phyloP scores from a whole-genome alignment of 768 basidiomycete species.

The Sistotremastrum niveocremeum region DNA sequence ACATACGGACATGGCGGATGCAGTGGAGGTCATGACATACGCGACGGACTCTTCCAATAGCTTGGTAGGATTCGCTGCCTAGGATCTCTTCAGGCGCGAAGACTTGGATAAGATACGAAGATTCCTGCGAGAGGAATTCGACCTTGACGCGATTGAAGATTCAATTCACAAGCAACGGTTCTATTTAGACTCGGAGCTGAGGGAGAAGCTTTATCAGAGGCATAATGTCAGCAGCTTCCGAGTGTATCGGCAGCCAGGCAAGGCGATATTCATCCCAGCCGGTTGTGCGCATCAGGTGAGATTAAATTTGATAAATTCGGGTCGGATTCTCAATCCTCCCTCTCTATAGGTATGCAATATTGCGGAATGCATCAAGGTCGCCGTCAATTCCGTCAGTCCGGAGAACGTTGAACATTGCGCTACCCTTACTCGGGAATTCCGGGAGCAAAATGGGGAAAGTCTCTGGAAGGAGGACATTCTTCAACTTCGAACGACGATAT shows the following conservation, averaged over 20 bases:
- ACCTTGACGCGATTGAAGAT: conserved; percentile 49
- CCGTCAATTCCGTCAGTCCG: conserved; percentile 87
- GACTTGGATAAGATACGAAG: conserved; percentile 66
- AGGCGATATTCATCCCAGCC: conserved; percentile 92
- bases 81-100: conserved; percentile 80
- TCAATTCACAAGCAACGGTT: conserved; percentile 87
- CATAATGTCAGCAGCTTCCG: conserved; percentile 66
- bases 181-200: conserved; percentile 60
- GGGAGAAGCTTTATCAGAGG: conserved; percentile 52
- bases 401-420: conserved; percentile 85
- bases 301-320: conserved; percentile 4
- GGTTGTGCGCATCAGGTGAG: conserved; percentile 83
- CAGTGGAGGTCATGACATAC: conserved; percentile 82
- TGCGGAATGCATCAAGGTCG: conserved; percentile 93
- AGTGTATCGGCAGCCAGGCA: conserved; percentile 81
- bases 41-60: conserved; percentile 52
- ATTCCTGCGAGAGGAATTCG: conserved; percentile 57
- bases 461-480: conserved; percentile 93
- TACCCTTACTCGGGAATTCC: conserved; percentile 74
- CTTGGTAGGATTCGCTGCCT: conserved; percentile 66
- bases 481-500: conserved; percentile 85
- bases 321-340: too few relatives aligned
- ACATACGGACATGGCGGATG: conserved; percentile 93
- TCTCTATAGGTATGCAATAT: conserved; percentile 71
- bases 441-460: conserved; percentile 75